phyloP scores from a whole-genome alignment of 495 filamentous ascomycete species.

The Xylaria sp. region DNA sequence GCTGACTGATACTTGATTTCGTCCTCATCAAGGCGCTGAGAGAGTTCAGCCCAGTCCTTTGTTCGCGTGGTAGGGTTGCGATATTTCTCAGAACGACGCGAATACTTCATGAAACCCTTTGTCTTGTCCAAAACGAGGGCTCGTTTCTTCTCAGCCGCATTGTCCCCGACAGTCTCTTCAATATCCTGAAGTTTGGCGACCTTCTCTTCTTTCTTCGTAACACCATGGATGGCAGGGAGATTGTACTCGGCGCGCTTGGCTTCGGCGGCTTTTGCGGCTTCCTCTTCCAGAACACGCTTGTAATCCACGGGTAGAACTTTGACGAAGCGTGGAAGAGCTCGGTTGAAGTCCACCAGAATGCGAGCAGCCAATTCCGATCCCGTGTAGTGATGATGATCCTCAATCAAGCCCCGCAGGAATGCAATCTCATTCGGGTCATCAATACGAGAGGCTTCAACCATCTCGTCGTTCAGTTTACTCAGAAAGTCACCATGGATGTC shows the following conservation, averaged over 20 bases:
- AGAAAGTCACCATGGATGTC: conserved; percentile 92
- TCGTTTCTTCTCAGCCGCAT: conserved; percentile 86
- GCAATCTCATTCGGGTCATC: conserved; percentile 94
- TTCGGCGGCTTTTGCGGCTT: conserved; percentile 82
- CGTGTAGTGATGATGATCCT: conserved; percentile 99
- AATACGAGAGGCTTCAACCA: conserved; percentile 91
- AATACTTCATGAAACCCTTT: conserved; percentile 98
- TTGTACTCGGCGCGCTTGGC: conserved; percentile 84
- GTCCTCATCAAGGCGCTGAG: conserved; percentile 87
- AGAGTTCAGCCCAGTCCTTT: conserved; percentile 95
- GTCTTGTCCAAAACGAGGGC: conserved; percentile 98
- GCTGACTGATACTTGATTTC: conserved; percentile 99
- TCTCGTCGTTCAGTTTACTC: conserved; percentile 96
- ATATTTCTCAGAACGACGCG: conserved; percentile 93
- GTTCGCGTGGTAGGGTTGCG: conserved; percentile 84
- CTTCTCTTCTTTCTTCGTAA: conserved; percentile 70
- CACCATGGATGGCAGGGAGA: conserved; percentile 77
- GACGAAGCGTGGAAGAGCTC: conserved; percentile 89
- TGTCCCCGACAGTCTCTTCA: conserved; percentile 89
- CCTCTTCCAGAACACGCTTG: conserved; percentile 90
- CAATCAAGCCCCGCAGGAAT: conserved; percentile 90
- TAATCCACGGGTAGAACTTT: conserved; percentile 97
- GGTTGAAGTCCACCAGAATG: conserved; percentile 94
- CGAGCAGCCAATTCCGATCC: conserved; percentile 96
- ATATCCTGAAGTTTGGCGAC: conserved; percentile 90